Evolutionary conservation across 352 stramenopile species (phyloP), one percentile per base, ranked within the genome.

Genomic region (Globisporangium cystogenes): DNA sequence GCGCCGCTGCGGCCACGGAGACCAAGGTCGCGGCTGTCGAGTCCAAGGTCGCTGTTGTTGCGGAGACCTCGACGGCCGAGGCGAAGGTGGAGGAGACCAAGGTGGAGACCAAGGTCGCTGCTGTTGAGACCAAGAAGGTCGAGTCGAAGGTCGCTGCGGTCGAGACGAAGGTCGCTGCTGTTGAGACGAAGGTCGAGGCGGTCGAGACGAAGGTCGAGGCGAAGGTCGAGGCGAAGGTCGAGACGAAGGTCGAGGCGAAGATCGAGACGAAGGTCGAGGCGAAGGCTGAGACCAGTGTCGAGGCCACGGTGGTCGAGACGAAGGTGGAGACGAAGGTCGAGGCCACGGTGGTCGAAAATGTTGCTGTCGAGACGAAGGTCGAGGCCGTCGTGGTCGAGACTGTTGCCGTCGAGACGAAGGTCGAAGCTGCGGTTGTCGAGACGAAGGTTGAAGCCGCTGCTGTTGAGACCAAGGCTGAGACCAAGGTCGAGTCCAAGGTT

Each of bases 401-500:
- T 11, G 33, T 18, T 18, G 31, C 7, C 8, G 33, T 12, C 1
- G 31, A 36, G 31, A 36, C 31, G 33, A 37, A 37, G 33, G 4
- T 14, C 31, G 31, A 36, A 1, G 31, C 8, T n/a, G 42, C 42
- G 20, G 42, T 20, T 7, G 51, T 51, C 18, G 54, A 40, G 37
- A 60, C 24, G 43, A 65, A 49, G 26, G 44, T 24, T 43, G 27
- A 51, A 49, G 53, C 47, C n/a, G 11, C 35, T 27, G 29, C 46
- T 29, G 29, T 41, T 14, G 39, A 15, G 26, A n/a, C n/a, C 4
- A 6, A 43, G 37, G 6, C 37, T 4, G 21, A 44, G 39, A 23
- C 16, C 16, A 40, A 66, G n/a, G 36, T 21, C 46, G n/a, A n/a
- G n/a, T n/a, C n/a, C n/a, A 21, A 51, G 51, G 53, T 55, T 26